These are phyloP conservation scores for Cercophora newfieldiana DNA, from an alignment of 495 filamentous ascomycete genomes.

Conservation along the genomic window DNA sequence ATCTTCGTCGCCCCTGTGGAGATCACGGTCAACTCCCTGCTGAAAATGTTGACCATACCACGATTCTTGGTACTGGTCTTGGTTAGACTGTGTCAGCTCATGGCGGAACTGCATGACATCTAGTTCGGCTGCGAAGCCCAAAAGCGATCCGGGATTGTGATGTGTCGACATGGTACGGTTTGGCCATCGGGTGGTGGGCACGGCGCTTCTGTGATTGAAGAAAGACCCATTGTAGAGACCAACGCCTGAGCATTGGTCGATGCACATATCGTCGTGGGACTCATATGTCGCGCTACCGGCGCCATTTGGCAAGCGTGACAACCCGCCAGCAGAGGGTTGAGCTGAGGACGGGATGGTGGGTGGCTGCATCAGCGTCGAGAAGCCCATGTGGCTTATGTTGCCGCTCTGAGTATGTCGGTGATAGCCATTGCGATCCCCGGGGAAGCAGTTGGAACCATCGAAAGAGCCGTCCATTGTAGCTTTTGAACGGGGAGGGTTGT, in stretches of 20 bases:
- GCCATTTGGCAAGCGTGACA: constrained; percentile 11
- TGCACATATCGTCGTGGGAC: constrained; percentile 47
- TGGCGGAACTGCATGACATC: constrained; percentile 21
- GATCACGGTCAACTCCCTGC: constrained; percentile 8
- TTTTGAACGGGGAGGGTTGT: neutral
- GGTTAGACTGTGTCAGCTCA: constrained; percentile 1
- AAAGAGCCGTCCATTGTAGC: constrained; percentile 29
- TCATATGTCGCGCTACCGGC: no score
- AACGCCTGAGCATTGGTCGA: constrained; percentile 39
- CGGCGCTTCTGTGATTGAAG: constrained; percentile 31
- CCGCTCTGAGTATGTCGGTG: constrained; percentile 28
- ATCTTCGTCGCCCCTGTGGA: constrained; percentile 32
- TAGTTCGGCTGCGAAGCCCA: constrained; percentile 1
- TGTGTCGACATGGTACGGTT: neutral
- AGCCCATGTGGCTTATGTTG: constrained; percentile 6
- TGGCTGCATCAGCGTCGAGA: constrained; percentile 6
- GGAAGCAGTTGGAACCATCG: constrained; percentile 20
- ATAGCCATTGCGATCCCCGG: constrained; percentile 22
- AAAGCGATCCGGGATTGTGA: constrained; percentile 15
- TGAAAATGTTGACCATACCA: constrained; percentile 19
- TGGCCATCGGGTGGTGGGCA: constrained; percentile 22
- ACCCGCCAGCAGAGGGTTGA: constrained; percentile 1
- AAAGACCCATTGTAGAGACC: constrained; percentile 37
- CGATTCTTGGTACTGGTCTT: constrained; percentile 14
- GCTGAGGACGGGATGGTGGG: constrained; percentile 16